These are phyloP conservation scores for Alternaria sp. DNA, from an alignment of 2,329 filamentous ascomycete genomes.

Conservation along the genomic window DNA sequence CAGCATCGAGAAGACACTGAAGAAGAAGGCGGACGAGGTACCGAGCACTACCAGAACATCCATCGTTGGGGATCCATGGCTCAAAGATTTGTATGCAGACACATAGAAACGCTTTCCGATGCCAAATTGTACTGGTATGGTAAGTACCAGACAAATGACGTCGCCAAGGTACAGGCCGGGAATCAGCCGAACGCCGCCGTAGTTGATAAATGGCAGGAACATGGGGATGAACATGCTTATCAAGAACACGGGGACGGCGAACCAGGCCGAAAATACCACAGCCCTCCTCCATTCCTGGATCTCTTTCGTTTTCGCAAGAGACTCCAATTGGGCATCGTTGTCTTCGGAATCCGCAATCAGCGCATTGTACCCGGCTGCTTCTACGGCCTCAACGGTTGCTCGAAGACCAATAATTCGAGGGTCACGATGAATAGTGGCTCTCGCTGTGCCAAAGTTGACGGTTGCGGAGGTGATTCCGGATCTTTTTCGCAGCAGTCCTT, in stretches of 20 bases:
- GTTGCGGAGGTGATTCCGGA: slow-evolving; percentile 78
- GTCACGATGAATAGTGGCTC: slow-evolving; percentile 77
- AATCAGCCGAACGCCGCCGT: slow-evolving; percentile 72
- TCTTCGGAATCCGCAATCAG: slow-evolving; percentile 90
- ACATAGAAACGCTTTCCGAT: slow-evolving; percentile 93
- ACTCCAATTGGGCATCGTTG: slow-evolving; percentile 95
- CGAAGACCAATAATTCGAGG: slow-evolving; percentile 78
- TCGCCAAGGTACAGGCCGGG: slow-evolving; percentile 89
- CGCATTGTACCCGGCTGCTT: slow-evolving; percentile 85
- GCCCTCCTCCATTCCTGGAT: slow-evolving; percentile 91
- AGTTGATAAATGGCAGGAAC: slow-evolving; percentile 77
- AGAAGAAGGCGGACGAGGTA: slow-evolving; percentile 95
- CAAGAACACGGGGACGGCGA: slow-evolving; percentile 89
- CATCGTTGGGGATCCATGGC: slow-evolving; percentile 94
- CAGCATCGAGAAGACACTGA: slow-evolving; percentile 86
- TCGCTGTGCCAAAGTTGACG: slow-evolving; percentile 75
- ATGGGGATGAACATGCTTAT: slow-evolving; percentile 96
- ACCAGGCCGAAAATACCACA: slow-evolving; percentile 78
- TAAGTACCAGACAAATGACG: slow-evolving; percentile 80
- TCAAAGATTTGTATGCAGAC: slow-evolving; percentile 91
- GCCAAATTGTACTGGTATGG: slow-evolving; percentile 94
- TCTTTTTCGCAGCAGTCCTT: slow-evolving; percentile 69
- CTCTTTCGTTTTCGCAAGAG: slow-evolving; percentile 93
- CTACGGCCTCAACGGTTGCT: slow-evolving; percentile 80
- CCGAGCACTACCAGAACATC: slow-evolving; percentile 94